Percentiles rank a stretch among this genome's conserved stretches.
Evolutionary conservation across 1,139 yeast genomes (phyloP).

Genomic region (Eremothecium coryli): DNA sequence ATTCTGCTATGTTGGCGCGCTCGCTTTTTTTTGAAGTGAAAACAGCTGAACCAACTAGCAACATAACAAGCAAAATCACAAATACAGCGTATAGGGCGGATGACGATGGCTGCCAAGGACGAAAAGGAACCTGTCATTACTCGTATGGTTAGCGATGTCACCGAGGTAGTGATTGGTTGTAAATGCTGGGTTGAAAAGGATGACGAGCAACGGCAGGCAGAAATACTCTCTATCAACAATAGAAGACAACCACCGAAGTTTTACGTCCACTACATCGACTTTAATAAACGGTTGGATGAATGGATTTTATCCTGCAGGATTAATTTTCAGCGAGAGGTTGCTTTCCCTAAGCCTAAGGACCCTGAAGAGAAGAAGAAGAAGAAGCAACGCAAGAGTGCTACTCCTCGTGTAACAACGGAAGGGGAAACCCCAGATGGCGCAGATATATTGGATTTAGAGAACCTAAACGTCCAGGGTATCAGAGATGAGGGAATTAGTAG

Average conservation of each 20-base stretch:
- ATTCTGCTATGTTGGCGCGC: too few species aligned
- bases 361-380: slow-evolving; percentile 33
- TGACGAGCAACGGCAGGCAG: slow-evolving; percentile 72
- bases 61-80: too few species aligned
- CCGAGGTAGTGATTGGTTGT: slow-evolving; percentile 60
- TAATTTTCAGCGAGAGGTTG: slow-evolving; percentile 58
- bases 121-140: slow-evolving; percentile 21
- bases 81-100: too few species aligned
- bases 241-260: slow-evolving; percentile 72
- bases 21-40: too few species aligned
- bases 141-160: slow-evolving; percentile 28
- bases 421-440: slow-evolving; percentile 34
- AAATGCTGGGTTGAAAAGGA: slow-evolving; percentile 77
- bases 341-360: slow-evolving; percentile 53
- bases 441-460: slow-evolving; percentile 79
- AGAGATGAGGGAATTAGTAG: slow-evolving; percentile 62
- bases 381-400: slow-evolving; percentile 23
- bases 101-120: slow-evolving; percentile 17
- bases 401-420: slow-evolving; percentile 17
- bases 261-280: slow-evolving; percentile 91
- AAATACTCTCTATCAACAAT: slow-evolving; percentile 66
- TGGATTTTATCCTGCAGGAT: slow-evolving; percentile 74
- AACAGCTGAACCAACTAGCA: too few species aligned
- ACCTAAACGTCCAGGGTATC: slow-evolving; percentile 75
- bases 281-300: slow-evolving; percentile 89